These are phyloP conservation scores for Annona squamosa DNA, from an alignment of 164 flowering plant species.

Conservation along the genomic window DNA sequence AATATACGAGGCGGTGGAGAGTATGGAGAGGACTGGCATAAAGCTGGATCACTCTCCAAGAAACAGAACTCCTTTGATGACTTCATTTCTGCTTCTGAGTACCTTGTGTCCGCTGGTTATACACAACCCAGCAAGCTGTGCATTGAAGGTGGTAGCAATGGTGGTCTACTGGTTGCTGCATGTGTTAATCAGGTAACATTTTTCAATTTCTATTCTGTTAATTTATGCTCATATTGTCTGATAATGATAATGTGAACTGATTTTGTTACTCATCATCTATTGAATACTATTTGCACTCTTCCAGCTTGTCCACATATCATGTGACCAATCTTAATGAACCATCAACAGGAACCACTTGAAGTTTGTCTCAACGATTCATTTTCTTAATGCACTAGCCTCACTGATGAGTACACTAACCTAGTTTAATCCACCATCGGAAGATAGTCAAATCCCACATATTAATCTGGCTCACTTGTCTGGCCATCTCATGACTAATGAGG, in stretches of 20 bases:
- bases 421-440: neutral
- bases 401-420: neutral
- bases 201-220: too few relatives aligned
- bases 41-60: constrained; percentile 78
- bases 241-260: neutral
- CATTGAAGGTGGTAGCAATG: constrained; percentile 99
- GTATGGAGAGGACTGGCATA: constrained; percentile 99
- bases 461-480: neutral
- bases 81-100: constrained; percentile 85
- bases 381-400: neutral
- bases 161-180: constrained; percentile 93
- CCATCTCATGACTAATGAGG: neutral
- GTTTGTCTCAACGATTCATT: neutral
- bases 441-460: neutral
- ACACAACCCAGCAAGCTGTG: constrained; percentile 75
- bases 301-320: neutral
- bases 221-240: neutral
- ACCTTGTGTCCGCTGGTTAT: constrained; percentile 81
- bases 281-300: neutral
- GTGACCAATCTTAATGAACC: neutral
- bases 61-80: constrained; percentile 99
- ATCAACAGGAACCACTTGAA: neutral
- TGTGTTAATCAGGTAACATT: constrained; percentile 80
- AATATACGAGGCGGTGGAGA: constrained; percentile 99
- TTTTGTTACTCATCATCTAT: neutral